A percentile compares a stretch with the other conserved stretches of the same genome.
phyloP scores from a whole-genome alignment of 2,329 filamentous ascomycete genomes.

The Beauveria asiatica region DNA sequence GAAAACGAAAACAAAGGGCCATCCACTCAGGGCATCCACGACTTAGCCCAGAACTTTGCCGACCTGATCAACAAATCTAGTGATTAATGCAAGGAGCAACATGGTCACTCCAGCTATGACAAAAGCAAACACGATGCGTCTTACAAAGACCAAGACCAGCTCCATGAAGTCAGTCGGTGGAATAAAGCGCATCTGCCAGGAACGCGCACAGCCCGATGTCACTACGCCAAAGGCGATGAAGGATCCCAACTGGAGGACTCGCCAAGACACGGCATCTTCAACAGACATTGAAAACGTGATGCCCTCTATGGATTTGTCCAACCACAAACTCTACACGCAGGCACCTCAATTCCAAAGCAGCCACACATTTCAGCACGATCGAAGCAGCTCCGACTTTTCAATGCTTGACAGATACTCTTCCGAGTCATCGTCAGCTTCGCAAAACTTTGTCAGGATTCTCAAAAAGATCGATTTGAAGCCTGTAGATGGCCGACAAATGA shows the following conservation, averaged over 20 bases:
- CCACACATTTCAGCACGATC: not conserved
- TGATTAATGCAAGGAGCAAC: not conserved
- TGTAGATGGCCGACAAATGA: slow-evolving; percentile 4
- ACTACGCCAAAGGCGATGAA: slow-evolving; percentile 25
- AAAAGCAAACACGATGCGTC: not conserved
- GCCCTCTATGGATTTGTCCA: not conserved
- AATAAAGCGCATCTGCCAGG: not conserved
- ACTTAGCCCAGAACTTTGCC: not conserved
- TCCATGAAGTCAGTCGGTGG: not conserved
- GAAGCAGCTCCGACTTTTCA: not conserved
- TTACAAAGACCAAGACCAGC: not conserved
- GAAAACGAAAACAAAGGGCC: not conserved
- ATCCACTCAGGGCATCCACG: not conserved
- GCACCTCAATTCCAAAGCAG: not conserved
- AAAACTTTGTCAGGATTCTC: not conserved
- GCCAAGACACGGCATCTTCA: slow-evolving; percentile 9
- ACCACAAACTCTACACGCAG: not conserved
- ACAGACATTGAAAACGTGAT: not conserved
- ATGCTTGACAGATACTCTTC: not conserved
- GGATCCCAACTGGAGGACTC: slow-evolving; percentile 27
- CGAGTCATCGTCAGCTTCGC: not conserved
- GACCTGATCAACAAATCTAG: not conserved
- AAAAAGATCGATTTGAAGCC: not conserved
- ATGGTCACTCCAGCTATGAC: not conserved
- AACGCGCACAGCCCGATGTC: slow-evolving; percentile 16